These are phyloP conservation scores for Fusarium scirpi DNA, from an alignment of 2,329 filamentous ascomycete species.

Conservation along the genomic window DNA sequence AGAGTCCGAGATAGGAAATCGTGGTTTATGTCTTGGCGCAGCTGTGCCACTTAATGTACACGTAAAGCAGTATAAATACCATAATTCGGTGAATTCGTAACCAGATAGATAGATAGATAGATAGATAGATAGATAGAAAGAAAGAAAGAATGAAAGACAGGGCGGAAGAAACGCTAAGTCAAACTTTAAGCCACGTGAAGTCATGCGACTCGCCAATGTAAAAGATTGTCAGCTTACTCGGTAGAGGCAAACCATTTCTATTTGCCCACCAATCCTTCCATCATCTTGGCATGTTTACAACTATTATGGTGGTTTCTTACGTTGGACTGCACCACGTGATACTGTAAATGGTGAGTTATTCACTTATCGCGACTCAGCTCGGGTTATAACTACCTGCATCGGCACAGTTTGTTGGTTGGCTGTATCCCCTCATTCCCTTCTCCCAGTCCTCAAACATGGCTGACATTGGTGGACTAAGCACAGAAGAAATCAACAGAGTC, in stretches of 20 bases:
- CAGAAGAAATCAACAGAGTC: conserved; percentile 18
- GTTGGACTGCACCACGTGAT: conserved; percentile 23
- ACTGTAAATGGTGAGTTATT: background rate
- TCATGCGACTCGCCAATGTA: background rate
- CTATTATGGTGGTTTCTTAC: background rate
- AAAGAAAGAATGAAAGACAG: too few species aligned
- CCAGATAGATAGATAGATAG: background rate
- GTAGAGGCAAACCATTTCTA: background rate
- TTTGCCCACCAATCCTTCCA: background rate
- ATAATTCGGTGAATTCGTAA: background rate
- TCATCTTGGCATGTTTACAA: background rate
- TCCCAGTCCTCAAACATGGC: background rate
- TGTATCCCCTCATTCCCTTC: background rate
- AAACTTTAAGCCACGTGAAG: background rate
- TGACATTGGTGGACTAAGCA: conserved; percentile 9
- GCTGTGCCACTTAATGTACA: background rate
- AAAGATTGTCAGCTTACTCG: background rate
- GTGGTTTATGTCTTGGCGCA: background rate
- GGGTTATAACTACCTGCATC: background rate
- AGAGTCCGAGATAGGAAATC: background rate
- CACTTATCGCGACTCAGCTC: background rate
- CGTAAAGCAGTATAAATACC: background rate
- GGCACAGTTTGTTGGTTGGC: background rate
- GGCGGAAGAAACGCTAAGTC: background rate
- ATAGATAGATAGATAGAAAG: background rate